These are phyloP conservation scores for Coprinopsis strossmayeri DNA, from an alignment of 768 basidiomycete species.

Conservation along the genomic window DNA sequence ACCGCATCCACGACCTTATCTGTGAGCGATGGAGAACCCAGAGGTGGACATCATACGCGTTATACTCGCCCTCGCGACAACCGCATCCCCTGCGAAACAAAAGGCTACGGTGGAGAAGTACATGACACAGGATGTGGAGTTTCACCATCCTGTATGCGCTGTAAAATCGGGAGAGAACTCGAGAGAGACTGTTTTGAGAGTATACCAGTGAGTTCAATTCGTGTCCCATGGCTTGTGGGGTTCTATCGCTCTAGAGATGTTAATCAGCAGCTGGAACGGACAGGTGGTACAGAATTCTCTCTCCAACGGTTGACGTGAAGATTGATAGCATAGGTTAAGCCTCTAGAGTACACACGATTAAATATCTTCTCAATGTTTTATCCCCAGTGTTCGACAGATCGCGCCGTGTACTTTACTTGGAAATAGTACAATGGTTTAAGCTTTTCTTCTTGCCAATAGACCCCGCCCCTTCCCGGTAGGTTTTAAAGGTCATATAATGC, in stretches of 20 bases:
- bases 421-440: constrained; percentile 48
- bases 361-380: neutral
- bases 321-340: constrained; percentile 35
- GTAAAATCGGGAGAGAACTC: constrained; percentile 43
- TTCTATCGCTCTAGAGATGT: neutral
- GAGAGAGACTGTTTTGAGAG: constrained; percentile 45
- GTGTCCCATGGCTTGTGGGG: no score
- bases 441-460: constrained; percentile 40
- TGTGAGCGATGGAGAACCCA: constrained; percentile 46
- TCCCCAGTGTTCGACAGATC: constrained; percentile 43
- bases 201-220: constrained; percentile 47
- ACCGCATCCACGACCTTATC: no score
- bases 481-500: neutral
- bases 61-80: constrained; percentile 38
- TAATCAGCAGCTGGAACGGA: neutral
- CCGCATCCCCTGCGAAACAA: constrained; percentile 43
- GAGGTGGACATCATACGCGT: constrained; percentile 40
- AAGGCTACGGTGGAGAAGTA: constrained; percentile 40
- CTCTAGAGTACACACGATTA: neutral
- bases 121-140: constrained; percentile 47
- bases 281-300: constrained; percentile 62
- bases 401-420: constrained; percentile 37
- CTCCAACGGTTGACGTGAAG: constrained; percentile 37
- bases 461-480: constrained; percentile 25
- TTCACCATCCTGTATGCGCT: constrained; percentile 53